Base-by-base conservation (phyloP, 2,329 filamentous ascomycete species). In the Grosmannia serpens region DNA sequence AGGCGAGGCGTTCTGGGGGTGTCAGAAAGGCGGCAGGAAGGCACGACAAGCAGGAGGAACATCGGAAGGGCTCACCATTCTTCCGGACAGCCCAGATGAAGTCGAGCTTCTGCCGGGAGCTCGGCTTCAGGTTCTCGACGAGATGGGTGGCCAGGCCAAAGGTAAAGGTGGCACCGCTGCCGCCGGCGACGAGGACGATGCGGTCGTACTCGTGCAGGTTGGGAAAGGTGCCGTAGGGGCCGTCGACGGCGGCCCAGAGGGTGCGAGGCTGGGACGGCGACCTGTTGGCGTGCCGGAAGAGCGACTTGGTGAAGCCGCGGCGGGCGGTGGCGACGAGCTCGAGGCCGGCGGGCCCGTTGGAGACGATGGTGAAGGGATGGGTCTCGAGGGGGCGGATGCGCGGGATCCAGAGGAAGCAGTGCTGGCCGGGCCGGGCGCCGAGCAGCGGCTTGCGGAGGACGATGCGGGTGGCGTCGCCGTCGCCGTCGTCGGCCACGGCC, bases 321-420 rank as follows among this genome's bases (percentile, higher is more conserved):
- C 77, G 73, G 0, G 78, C 74, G 26, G 73, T 71, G 49, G 83
- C 73, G 38, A 84, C 73, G 46, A 84, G 78, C 67, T 83, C 78
- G 15, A 79, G 60, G 1, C 66, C 70, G 1, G 63, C 62, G 0
- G 77, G 74, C 24, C 75, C 67, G 35, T 70, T 71, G 26, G 73
- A 67, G 9, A 76, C 77, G 55, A 84, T 78, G 2, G 81, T 84
- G 62, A 84, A 84, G 0, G 81, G 81, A 59, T 85, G 82, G 1
- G 77, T 81, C 66, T 85, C 77, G 13, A 75, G 69, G 1, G 71
- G 59, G 1, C 80, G 74, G 38, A 84, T 73, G 8, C 69, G 69
- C 0, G 82, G 82, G 9, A 85, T 73, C 79, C 80, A 84, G 29
- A 85, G 68, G 65, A 81, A 84, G 61, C 77, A 80, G 64, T 85